Conservation (phyloP, 2,329 filamentous ascomycete genomes). For the Dothiorella sarmentorum region DNA sequence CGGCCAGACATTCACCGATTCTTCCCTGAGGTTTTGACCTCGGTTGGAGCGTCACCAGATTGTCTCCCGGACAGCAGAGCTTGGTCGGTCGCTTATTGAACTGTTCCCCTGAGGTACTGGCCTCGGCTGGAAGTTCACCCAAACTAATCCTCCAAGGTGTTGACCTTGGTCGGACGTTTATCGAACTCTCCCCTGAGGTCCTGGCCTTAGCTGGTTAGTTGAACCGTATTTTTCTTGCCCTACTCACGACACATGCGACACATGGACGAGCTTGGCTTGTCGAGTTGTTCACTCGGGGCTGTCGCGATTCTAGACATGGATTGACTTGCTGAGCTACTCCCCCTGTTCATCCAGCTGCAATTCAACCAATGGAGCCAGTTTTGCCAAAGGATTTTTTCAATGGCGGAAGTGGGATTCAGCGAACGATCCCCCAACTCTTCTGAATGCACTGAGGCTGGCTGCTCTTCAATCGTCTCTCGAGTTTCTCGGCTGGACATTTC, state of each 20-base stretch:
- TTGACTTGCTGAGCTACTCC: not conserved
- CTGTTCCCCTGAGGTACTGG: conserved; percentile 4
- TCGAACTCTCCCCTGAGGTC: not conserved
- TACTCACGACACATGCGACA: not conserved
- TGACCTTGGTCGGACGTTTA: not conserved
- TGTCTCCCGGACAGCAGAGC: not conserved
- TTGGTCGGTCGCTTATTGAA: not conserved
- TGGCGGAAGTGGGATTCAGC: not conserved
- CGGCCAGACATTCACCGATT: not conserved
- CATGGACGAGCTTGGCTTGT: not conserved
- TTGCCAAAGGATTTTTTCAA: not conserved
- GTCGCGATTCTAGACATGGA: not conserved
- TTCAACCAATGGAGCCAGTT: not conserved
- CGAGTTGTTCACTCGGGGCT: not conserved
- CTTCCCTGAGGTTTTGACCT: not conserved
- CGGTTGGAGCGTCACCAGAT: not conserved
- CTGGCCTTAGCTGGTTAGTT: conserved; percentile 3
- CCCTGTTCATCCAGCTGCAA: not conserved
- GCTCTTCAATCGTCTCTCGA: not conserved
- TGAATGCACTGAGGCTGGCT: not conserved
- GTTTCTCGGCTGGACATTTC: not conserved
- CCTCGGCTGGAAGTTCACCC: conserved; percentile 2
- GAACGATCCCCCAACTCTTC: not conserved
- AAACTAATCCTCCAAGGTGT: not conserved
- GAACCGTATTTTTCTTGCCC: not conserved